phyloP scores from a whole-genome alignment of 164 flowering plant species.

The Nelumbo lutea region DNA sequence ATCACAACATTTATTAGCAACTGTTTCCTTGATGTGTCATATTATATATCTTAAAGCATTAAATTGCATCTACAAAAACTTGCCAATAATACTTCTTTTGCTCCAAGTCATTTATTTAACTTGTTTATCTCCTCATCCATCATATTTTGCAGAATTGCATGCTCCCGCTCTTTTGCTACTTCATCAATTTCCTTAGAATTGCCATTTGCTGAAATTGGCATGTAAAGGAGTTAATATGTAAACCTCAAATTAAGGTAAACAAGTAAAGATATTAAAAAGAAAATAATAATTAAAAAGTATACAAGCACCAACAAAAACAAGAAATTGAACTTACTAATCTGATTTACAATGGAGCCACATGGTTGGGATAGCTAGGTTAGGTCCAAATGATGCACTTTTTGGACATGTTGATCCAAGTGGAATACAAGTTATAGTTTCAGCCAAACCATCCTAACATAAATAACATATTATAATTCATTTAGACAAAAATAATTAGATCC shows the following conservation, averaged over 20 bases:
- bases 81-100: conserved; percentile 64
- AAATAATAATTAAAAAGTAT: background rate
- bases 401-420: no score
- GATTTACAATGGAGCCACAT: conserved; percentile 4
- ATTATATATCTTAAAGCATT: background rate
- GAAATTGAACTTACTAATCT: background rate
- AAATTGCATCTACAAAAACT: conserved; percentile 1
- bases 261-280: conserved; percentile 5
- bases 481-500: background rate
- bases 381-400: conserved; percentile 1
- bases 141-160: conserved; percentile 67
- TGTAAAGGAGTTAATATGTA: no score
- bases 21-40: background rate
- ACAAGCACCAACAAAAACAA: no score
- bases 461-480: conserved; percentile 8
- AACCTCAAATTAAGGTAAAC: background rate
- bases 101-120: conserved; percentile 75
- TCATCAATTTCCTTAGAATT: conserved; percentile 69
- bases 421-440: conserved; percentile 52
- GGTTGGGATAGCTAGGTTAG: background rate
- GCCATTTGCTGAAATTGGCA: conserved; percentile 44
- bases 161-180: conserved; percentile 95
- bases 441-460: conserved; percentile 56
- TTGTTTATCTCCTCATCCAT: conserved; percentile 94
- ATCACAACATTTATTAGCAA: background rate